These are phyloP conservation scores for Paramyrothecium sp. DNA, from an alignment of 2,329 filamentous ascomycete genomes.

Conservation along the genomic window DNA sequence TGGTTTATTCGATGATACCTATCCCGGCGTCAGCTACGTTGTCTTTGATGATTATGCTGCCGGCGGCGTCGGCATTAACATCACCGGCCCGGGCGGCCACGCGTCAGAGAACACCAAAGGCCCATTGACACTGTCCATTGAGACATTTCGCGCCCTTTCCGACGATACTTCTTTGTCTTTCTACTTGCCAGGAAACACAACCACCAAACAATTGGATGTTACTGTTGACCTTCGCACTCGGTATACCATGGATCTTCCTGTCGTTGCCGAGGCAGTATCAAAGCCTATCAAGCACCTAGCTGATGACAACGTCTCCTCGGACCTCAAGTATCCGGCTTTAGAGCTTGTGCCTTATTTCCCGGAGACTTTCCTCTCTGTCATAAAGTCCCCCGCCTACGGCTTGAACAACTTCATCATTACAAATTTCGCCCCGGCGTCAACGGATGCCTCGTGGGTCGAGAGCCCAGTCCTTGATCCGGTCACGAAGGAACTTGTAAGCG, in stretches of 20 bases:
- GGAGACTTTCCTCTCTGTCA: constrained; percentile 6
- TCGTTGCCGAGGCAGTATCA: constrained; percentile 7
- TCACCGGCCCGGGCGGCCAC: constrained; percentile 12
- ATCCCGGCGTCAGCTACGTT: constrained; percentile 8
- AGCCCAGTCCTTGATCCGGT: constrained; percentile 7
- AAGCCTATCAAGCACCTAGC: constrained; percentile 7
- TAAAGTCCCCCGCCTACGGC: constrained; percentile 4
- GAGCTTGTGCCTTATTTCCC: constrained; percentile 9
- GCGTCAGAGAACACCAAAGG: constrained; percentile 11
- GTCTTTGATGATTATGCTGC: neutral
- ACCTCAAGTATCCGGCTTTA: constrained; percentile 13
- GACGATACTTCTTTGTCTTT: constrained; percentile 4
- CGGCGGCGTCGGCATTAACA: constrained; percentile 10
- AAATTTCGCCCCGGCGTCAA: constrained; percentile 12
- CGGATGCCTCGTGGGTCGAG: constrained; percentile 13
- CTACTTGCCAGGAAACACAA: constrained; percentile 12
- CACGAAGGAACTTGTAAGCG: constrained; percentile 6
- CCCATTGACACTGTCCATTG: constrained; percentile 9
- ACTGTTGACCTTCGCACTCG: constrained; percentile 14
- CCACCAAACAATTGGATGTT: constrained; percentile 12
- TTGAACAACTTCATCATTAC: constrained; percentile 5
- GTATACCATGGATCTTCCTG: constrained; percentile 8
- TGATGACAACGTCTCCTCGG: constrained; percentile 4
- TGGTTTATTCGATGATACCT: constrained; percentile 7
- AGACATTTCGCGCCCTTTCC: constrained; percentile 11